phyloP scores from a whole-genome alignment of 73 alveolate species.

The Paramecium primaurelia region DNA sequence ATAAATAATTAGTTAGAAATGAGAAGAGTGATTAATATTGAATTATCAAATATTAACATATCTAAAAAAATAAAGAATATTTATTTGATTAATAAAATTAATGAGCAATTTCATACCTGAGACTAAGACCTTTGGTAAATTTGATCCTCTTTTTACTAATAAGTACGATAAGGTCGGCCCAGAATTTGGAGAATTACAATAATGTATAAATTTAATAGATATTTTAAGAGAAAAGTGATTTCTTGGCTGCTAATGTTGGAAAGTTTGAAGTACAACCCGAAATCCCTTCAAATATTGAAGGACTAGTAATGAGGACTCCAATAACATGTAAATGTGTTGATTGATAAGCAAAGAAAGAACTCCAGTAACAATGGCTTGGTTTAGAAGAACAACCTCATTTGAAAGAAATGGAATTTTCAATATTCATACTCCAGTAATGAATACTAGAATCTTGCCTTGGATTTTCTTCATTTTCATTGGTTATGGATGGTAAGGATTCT shows the following conservation, averaged over 20 bases:
- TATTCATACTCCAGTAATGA: slow-evolving; percentile 61
- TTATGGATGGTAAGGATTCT: slow-evolving; percentile 51
- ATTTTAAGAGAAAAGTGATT: slow-evolving; percentile 31
- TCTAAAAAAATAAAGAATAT: not conserved
- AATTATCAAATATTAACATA: not conserved
- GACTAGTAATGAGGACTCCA: slow-evolving; percentile 40
- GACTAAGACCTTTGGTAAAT: slow-evolving; percentile 32
- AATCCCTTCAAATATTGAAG: slow-evolving; percentile 43
- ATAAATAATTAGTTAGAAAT: not conserved
- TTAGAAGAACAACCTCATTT: slow-evolving; percentile 62
- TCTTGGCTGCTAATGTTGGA: slow-evolving; percentile 36
- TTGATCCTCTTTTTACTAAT: slow-evolving; percentile 46
- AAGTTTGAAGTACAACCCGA: slow-evolving; percentile 17
- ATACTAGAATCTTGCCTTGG: slow-evolving; percentile 58
- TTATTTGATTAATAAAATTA: not conserved
- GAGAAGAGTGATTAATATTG: not conserved
- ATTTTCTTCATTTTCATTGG: slow-evolving; percentile 35
- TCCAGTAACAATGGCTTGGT: slow-evolving; percentile 58
- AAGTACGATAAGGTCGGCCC: slow-evolving; percentile 57
- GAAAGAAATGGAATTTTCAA: slow-evolving; percentile 64
- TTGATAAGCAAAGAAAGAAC: not conserved
- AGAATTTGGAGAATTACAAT: slow-evolving; percentile 50
- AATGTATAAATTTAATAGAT: not conserved
- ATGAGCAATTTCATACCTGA: slow-evolving; percentile 31
- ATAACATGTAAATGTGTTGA: not conserved